Percentiles rank a stretch among this genome's conserved stretches.
These are phyloP conservation scores for Trebouxia sp. DNA, from an alignment of 139 green algal species.

Conservation along the genomic window DNA sequence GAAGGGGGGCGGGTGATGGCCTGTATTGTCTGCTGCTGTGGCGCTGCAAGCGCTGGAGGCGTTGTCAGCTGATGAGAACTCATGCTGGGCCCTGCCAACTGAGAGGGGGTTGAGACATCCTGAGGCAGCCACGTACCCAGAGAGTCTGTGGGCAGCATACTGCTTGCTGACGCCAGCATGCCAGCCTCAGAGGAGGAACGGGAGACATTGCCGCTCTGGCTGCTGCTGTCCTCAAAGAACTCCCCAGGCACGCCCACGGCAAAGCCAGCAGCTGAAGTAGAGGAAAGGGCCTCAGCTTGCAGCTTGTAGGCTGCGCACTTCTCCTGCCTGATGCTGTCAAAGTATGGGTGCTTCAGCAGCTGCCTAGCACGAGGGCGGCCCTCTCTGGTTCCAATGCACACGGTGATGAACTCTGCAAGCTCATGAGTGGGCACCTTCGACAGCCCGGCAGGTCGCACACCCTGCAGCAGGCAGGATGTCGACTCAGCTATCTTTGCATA, in stretches of 20 bases:
- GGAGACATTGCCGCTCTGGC: constrained; percentile 15
- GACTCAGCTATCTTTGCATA: too few relatives aligned
- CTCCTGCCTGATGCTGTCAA: constrained; percentile 70
- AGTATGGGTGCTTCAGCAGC: constrained; percentile 93
- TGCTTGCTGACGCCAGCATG: constrained; percentile 4
- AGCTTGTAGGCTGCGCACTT: constrained; percentile 28
- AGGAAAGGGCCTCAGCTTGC: constrained; percentile 27
- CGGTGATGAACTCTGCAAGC: constrained; percentile 86
- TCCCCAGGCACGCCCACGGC: not conserved
- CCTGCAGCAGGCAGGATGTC: constrained; percentile 60
- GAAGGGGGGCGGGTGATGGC: constrained; percentile 7
- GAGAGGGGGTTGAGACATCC: not conserved
- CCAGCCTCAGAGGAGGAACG: constrained; percentile 28
- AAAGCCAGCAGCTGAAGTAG: not conserved
- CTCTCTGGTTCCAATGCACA: constrained; percentile 80
- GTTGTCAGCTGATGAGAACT: not conserved
- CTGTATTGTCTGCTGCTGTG: too few relatives aligned
- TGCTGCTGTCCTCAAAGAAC: constrained; percentile 8
- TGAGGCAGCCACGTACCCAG: not conserved
- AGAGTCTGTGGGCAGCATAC: not conserved
- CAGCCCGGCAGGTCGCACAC: constrained; percentile 80
- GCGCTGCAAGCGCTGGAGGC: not conserved
- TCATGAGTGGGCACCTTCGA: constrained; percentile 78
- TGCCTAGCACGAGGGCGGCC: constrained; percentile 77
- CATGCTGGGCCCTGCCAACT: not conserved